Percentiles rank a stretch among this genome's conserved stretches.
Evolutionary conservation across 1,284 basidiomycete genomes (phyloP).

Genomic region (Somion occarium): DNA sequence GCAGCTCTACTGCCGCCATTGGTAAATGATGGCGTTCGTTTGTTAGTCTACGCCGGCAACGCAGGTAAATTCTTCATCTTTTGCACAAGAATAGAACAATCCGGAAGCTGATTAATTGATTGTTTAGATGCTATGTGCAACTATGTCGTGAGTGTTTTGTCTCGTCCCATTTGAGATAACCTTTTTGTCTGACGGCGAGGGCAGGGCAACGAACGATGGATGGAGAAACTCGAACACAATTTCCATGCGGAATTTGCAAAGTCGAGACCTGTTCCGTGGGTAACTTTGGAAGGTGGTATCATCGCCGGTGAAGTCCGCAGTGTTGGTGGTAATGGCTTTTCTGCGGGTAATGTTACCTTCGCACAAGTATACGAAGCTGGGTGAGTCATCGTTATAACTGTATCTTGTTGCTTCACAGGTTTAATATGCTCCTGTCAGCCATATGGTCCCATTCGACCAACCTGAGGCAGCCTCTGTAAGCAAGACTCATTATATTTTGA

Average conservation of each 20-base stretch:
- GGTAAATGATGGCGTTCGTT: constrained; percentile 68
- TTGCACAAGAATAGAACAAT: too few relatives aligned
- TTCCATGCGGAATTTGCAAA: constrained; percentile 60
- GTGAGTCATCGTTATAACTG: constrained; percentile 23
- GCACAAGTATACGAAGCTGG: constrained; percentile 50
- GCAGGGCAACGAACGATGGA: constrained; percentile 72
- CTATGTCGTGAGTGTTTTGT: constrained; percentile 46
- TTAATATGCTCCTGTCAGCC: constrained; percentile 39
- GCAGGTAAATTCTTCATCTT: constrained; percentile 34
- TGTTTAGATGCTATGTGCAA: constrained; percentile 75
- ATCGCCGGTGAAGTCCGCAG: constrained; percentile 36
- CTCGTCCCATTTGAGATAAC: too few relatives aligned
- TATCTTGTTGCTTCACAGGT: too few relatives aligned
- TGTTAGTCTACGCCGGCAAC: constrained; percentile 83
- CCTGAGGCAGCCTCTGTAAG: constrained; percentile 61
- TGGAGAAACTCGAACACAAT: constrained; percentile 53
- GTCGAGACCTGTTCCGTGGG: constrained; percentile 42
- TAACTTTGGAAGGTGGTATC: constrained; percentile 32
- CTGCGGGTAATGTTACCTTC: constrained; percentile 50
- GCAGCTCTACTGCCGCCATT: constrained; percentile 71
- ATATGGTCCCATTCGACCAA: constrained; percentile 85
- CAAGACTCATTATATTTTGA: constrained; percentile 4
- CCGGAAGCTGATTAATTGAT: not conserved
- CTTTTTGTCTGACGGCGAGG: too few relatives aligned
- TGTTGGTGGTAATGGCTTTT: constrained; percentile 37